Base-by-base conservation (phyloP, 75 land plant species). In the Larix kaempferi region DNA sequence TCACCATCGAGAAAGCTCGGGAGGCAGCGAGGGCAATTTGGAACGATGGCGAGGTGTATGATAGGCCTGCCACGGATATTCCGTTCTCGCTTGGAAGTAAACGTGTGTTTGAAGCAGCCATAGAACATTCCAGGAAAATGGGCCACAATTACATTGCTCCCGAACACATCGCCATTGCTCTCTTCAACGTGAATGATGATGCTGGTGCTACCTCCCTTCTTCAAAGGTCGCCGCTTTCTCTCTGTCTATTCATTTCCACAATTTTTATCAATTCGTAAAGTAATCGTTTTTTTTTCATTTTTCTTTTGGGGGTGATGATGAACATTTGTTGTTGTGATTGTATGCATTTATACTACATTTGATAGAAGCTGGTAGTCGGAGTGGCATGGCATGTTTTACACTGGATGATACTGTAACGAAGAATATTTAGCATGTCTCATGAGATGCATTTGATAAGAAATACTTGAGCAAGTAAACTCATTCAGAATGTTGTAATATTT, bases 31-130 rank as follows among this genome's bases (percentile, higher is more conserved):
- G 73, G n/a, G 63, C n/a, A 56, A 21, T 6, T 25, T 10, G 19
- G 26, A 1, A 2, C 3, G 44, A 19, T 1, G 44, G 23, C 12
- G 73, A 21, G 11, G 10, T 21, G 11, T 3, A 11, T 12, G 49
- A 22, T 15, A 37, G 58, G 21, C 84, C 87, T 0, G 87, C 95
- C 12, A 80, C 94, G 2, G 87, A 92, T 17, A 82, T 94, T 16
- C 93, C 99, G 2, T 96, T 96, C 77, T 91, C 99, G 3, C 73
- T 74, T 25, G 88, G 89, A 56, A 90, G 86, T 41, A 96, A 96
- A 82, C 83, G 97, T 0, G 99, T 96, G 16, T 90, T 96, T 78
- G 97, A 96, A 80, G 94, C 92, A 3, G 97, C 99, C 1, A 84
- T 92, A 19, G 90, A 91, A 67, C 88, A 78, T 61, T 96, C 99